Evolutionary conservation across 345 rosid species (phyloP).

Genomic region (Excoecaria cochinchinensis): DNA sequence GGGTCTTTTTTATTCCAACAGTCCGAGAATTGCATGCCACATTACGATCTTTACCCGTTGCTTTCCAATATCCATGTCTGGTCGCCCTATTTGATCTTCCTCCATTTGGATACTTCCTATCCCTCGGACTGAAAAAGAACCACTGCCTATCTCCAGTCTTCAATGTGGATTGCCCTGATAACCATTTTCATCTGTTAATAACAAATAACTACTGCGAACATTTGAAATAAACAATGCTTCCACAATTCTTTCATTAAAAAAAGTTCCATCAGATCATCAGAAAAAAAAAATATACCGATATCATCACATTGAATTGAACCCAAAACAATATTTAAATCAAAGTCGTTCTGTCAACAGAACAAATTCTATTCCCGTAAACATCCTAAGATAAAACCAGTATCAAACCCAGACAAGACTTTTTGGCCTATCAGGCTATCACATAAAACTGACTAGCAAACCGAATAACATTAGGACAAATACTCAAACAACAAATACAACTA

Average conservation of each 20-base stretch:
- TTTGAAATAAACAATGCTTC: background rate
- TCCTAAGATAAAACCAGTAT: background rate
- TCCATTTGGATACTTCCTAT: constrained; percentile 85
- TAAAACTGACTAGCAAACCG: background rate
- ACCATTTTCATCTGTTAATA: constrained; percentile 9
- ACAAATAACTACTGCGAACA: constrained; percentile 5
- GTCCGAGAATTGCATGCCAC: constrained; percentile 48
- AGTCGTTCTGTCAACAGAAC: background rate
- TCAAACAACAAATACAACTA: background rate
- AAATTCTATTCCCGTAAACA: background rate
- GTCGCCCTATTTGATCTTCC: constrained; percentile 88
- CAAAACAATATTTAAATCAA: background rate
- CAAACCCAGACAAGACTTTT: background rate
- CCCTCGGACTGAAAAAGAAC: constrained; percentile 86
- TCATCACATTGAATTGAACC: background rate
- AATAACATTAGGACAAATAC: background rate
- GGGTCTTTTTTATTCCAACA: constrained; percentile 84
- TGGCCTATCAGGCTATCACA: background rate
- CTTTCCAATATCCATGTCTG: constrained; percentile 77
- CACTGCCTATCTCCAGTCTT: constrained; percentile 89
- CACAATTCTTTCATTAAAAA: background rate
- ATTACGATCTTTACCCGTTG: constrained; percentile 77
- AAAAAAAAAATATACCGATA: background rate
- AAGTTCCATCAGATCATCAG: background rate
- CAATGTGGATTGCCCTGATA: constrained; percentile 55